A percentile compares a stretch with the other conserved stretches of the same genome.
Evolutionary conservation across 768 basidiomycete genomes (phyloP).

Genomic region (Termitomyces sp.): DNA sequence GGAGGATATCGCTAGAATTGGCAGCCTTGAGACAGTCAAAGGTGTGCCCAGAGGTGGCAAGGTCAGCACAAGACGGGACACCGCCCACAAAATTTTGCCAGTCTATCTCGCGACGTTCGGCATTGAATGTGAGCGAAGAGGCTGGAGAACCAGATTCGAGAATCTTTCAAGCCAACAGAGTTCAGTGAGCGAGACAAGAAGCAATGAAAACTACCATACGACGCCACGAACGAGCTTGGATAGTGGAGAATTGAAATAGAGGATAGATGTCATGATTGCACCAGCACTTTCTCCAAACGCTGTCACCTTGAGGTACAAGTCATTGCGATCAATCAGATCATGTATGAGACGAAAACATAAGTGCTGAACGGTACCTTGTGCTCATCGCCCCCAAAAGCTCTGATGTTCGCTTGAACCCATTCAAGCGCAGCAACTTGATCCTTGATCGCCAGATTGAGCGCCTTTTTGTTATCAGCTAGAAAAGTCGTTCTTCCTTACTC

Average conservation of each 20-base stretch:
- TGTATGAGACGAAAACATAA: not conserved
- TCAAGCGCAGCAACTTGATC: constrained; percentile 35
- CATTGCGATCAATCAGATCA: not conserved
- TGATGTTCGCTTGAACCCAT: constrained; percentile 53
- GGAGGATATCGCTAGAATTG: constrained; percentile 22
- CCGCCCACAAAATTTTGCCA: constrained; percentile 27
- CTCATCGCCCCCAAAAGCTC: constrained; percentile 50
- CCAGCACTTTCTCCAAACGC: not conserved
- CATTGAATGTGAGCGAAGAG: constrained; percentile 22
- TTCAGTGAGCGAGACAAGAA: not conserved
- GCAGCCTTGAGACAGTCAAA: constrained; percentile 26
- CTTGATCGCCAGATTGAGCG: constrained; percentile 35
- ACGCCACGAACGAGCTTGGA: constrained; percentile 21
- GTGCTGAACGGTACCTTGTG: constrained; percentile 23
- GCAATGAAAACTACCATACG: constrained; percentile 17
- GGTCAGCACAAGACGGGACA: constrained; percentile 21
- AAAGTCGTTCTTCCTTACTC: not conserved
- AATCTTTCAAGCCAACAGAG: constrained; percentile 22
- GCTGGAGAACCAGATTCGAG: constrained; percentile 37
- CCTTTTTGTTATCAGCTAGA: constrained; percentile 23
- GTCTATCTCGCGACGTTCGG: constrained; percentile 20
- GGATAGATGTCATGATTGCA: not conserved
- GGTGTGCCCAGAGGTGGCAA: constrained; percentile 24
- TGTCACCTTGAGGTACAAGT: not conserved
- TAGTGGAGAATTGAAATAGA: not conserved